These are phyloP conservation scores for Laburnicola sp. DNA, from an alignment of 2,329 filamentous ascomycete genomes.

Conservation along the genomic window DNA sequence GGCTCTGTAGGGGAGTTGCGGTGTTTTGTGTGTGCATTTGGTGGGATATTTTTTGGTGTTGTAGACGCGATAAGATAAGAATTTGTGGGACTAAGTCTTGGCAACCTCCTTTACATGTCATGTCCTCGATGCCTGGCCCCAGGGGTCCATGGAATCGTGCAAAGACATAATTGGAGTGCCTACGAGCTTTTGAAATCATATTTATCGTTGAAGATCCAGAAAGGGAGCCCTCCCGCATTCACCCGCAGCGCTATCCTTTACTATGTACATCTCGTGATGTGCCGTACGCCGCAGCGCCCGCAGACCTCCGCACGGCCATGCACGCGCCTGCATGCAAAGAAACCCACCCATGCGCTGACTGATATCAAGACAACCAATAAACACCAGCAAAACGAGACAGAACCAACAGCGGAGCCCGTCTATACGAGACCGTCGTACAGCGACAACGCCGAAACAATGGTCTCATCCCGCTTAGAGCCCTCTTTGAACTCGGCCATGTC, in stretches of 20 bases:
- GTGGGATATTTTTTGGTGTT: not conserved
- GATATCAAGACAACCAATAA: conserved; percentile 45
- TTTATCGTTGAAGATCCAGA: conserved; percentile 1
- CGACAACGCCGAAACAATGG: conserved; percentile 94
- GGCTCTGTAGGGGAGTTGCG: conserved; percentile 12
- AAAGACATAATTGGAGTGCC: too few relatives aligned
- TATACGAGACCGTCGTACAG: conserved; percentile 95
- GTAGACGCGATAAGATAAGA: conserved; percentile 17
- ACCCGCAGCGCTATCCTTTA: conserved; percentile 14
- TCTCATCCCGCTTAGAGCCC: conserved; percentile 97
- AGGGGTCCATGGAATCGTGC: too few relatives aligned
- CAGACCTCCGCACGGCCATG: conserved; percentile 25
- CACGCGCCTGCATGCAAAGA: conserved; percentile 36
- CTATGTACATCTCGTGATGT: conserved; percentile 43
- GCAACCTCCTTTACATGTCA: too few relatives aligned
- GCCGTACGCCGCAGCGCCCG: conserved; percentile 37
- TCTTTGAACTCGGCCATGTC: conserved; percentile 99
- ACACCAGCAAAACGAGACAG: conserved; percentile 36
- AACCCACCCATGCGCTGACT: conserved; percentile 41
- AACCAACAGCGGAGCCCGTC: conserved; percentile 17
- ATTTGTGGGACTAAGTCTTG: conserved; percentile 2
- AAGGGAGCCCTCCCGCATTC: conserved; percentile 7
- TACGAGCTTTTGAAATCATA: not conserved
- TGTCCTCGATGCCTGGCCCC: too few relatives aligned
- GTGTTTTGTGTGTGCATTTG: conserved; percentile 9